Evolutionary conservation across 2,329 filamentous ascomycete genomes (phyloP).

Genomic region (Volutella citrinella): DNA sequence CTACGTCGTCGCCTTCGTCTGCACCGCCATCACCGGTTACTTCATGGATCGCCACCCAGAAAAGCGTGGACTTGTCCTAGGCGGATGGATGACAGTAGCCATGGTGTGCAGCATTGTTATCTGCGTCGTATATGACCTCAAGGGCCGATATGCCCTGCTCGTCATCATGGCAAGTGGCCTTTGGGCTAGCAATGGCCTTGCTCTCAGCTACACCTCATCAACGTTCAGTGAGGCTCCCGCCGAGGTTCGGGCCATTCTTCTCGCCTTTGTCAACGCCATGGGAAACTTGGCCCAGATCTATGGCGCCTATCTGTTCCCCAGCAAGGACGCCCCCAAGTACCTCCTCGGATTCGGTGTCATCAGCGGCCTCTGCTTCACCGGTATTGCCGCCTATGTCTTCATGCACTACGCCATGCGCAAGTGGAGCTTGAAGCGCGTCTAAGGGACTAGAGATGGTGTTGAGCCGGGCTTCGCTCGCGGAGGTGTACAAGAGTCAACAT

Average conservation of each 20-base stretch:
- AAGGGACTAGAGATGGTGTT: no score
- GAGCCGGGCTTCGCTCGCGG: no score
- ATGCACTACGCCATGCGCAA: background rate
- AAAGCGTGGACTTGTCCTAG: constrained; percentile 9
- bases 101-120: constrained; percentile 31
- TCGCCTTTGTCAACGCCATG: constrained; percentile 53
- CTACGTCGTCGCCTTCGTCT: constrained; percentile 50
- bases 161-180: constrained; percentile 54
- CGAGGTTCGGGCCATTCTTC: constrained; percentile 44
- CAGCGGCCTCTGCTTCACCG: constrained; percentile 14
- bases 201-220: constrained; percentile 48
- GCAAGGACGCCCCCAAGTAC: constrained; percentile 46
- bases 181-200: constrained; percentile 51
- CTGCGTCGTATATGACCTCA: constrained; percentile 50
- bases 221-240: constrained; percentile 48
- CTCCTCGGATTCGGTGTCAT: constrained; percentile 40
- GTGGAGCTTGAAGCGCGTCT: no score
- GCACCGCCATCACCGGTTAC: constrained; percentile 44
- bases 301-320: constrained; percentile 51
- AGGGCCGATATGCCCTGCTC: constrained; percentile 49
- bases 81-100: constrained; percentile 8
- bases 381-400: constrained; percentile 7
- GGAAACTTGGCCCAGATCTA: constrained; percentile 56
- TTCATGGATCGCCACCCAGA: constrained; percentile 42
- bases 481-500: no score